Conservation (phyloP, 805 yeast species). For the Ogataea paraovalis region DNA sequence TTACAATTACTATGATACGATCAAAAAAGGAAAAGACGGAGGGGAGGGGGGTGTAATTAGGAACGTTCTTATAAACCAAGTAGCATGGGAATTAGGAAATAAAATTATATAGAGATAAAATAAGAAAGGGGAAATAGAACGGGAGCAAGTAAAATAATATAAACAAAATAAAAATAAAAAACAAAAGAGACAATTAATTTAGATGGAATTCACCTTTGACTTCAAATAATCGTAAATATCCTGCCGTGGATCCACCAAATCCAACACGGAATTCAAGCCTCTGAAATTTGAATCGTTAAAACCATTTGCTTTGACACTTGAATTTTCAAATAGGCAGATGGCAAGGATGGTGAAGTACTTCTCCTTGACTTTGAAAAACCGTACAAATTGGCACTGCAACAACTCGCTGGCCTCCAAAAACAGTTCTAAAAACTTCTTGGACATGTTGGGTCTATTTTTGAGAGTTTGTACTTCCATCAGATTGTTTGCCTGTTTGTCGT, state of each 20-base stretch:
- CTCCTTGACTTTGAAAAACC: conserved; percentile 5
- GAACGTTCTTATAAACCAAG: too few relatives aligned
- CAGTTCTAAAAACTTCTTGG: conserved; percentile 1
- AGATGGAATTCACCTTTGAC: background rate
- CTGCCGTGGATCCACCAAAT: background rate
- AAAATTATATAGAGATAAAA: too few relatives aligned
- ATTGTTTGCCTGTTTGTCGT: background rate
- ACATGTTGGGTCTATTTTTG: background rate
- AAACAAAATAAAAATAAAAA: background rate
- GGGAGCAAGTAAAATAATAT: too few relatives aligned
- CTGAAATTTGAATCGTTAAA: background rate
- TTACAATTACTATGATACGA: too few relatives aligned
- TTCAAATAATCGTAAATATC: conserved; percentile 1
- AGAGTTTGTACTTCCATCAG: background rate
- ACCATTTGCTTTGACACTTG: background rate
- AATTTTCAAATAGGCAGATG: conserved; percentile 3
- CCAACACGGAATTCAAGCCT: conserved; percentile 1
- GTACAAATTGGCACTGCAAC: background rate
- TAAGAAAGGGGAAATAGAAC: too few relatives aligned
- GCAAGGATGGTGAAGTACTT: conserved; percentile 3
- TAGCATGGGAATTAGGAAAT: too few relatives aligned
- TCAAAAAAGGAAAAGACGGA: too few relatives aligned
- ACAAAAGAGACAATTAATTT: background rate
- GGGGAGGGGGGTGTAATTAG: too few relatives aligned
- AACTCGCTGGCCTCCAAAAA: conserved; percentile 4